phyloP scores from a whole-genome alignment of 768 basidiomycete species.

The Podaxis rugospora region DNA sequence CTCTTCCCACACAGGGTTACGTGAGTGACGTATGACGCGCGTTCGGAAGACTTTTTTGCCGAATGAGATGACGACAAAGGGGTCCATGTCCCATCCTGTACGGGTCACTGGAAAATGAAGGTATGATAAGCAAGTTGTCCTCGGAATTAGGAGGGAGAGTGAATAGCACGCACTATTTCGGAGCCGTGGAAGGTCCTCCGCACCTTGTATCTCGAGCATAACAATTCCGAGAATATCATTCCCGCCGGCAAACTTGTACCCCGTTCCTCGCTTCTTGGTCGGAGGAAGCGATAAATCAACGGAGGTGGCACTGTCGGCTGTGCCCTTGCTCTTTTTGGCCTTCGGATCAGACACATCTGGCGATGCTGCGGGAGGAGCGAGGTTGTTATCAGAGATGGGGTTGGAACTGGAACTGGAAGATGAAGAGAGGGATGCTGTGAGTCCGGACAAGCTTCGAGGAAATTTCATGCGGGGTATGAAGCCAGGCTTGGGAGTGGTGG shows the following conservation, averaged over 20 bases:
- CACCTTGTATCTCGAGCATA: slow-evolving; percentile 86
- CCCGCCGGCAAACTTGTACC: slow-evolving; percentile 53
- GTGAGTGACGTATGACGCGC: slow-evolving; percentile 76
- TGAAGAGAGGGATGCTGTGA: slow-evolving; percentile 11
- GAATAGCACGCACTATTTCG: slow-evolving; percentile 68
- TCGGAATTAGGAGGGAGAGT: not conserved
- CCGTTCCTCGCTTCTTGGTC: slow-evolving; percentile 24
- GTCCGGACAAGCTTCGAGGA: slow-evolving; percentile 12
- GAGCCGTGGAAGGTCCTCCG: slow-evolving; percentile 78
- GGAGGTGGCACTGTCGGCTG: not conserved
- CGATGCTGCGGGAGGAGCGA: not conserved
- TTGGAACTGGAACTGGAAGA: not conserved
- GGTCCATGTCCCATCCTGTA: slow-evolving; percentile 95
- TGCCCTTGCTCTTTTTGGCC: slow-evolving; percentile 4
- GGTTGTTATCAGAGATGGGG: not conserved
- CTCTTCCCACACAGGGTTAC: slow-evolving; percentile 90
- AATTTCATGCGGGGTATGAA: slow-evolving; percentile 22
- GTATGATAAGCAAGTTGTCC: not conserved
- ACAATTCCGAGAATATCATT: slow-evolving; percentile 94
- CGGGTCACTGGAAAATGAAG: slow-evolving; percentile 58
- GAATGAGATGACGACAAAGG: slow-evolving; percentile 93
- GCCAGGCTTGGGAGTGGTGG: slow-evolving; percentile 15
- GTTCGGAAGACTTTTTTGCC: slow-evolving; percentile 97
- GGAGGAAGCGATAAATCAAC: not conserved
- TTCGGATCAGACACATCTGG: not conserved